Evolutionary conservation across 805 yeast species (phyloP).

Genomic region (Saccharomyces mikatae): DNA sequence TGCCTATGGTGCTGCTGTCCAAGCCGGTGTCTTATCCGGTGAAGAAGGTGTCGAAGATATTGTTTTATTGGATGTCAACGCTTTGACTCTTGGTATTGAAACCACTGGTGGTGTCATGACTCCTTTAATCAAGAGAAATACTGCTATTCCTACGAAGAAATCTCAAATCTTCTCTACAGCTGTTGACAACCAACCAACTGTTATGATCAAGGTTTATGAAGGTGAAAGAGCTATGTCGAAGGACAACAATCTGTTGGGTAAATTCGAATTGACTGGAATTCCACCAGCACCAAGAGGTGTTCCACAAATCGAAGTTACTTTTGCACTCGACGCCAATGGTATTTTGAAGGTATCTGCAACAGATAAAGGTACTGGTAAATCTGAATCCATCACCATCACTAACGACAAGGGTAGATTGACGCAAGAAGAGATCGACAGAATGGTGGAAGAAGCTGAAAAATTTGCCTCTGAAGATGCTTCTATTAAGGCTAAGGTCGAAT

Average conservation of each 20-base stretch:
- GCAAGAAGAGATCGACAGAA: constrained; percentile 90
- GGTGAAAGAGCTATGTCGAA: constrained; percentile 94
- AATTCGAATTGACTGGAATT: constrained; percentile 91
- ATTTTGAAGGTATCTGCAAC: constrained; percentile 89
- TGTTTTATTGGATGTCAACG: constrained; percentile 86
- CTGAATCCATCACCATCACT: constrained; percentile 83
- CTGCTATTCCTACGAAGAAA: constrained; percentile 92
- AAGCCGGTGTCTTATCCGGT: constrained; percentile 95
- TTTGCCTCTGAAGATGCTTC: constrained; percentile 85
- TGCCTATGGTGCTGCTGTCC: constrained; percentile 98
- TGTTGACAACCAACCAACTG: constrained; percentile 94
- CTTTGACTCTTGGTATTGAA: constrained; percentile 91
- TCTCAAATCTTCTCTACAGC: constrained; percentile 94
- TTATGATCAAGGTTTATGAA: constrained; percentile 85
- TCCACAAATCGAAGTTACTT: constrained; percentile 96
- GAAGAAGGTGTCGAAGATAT: constrained; percentile 89
- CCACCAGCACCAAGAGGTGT: constrained; percentile 99
- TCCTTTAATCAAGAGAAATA: constrained; percentile 86
- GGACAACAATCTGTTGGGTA: constrained; percentile 93
- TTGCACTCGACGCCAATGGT: constrained; percentile 95
- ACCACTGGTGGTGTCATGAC: constrained; percentile 98
- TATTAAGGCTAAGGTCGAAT: constrained; percentile 75
- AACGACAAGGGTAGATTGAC: constrained; percentile 92
- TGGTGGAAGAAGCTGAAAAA: constrained; percentile 96
- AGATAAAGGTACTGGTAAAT: constrained; percentile 91